Evolutionary conservation across 2,329 filamentous ascomycete species (phyloP).

Genomic region (Apiospora kogelbergensis): DNA sequence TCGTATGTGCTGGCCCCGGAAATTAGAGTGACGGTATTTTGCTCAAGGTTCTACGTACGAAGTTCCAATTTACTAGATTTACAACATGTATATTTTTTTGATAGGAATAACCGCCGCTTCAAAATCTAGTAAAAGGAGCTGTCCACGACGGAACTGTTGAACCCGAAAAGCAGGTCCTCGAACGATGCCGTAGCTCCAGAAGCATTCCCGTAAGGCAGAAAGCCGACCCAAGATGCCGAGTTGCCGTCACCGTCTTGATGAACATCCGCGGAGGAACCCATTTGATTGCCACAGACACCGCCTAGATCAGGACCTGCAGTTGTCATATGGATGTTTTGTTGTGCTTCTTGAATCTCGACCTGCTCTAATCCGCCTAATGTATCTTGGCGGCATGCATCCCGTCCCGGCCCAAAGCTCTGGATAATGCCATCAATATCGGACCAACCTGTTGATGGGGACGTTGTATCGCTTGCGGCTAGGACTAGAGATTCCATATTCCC

Average conservation of each 20-base stretch:
- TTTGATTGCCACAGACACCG: background rate
- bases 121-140: background rate
- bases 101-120: background rate
- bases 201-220: background rate
- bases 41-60: no score
- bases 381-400: background rate
- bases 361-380: background rate
- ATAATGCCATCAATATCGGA: slow-evolving; percentile 13
- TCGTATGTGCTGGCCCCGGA: no score
- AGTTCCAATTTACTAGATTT: no score
- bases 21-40: no score
- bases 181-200: background rate
- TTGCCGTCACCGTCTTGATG: background rate
- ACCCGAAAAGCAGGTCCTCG: slow-evolving; percentile 11
- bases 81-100: background rate
- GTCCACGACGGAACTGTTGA: background rate
- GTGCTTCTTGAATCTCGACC: background rate
- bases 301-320: background rate
- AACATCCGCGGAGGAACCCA: background rate
- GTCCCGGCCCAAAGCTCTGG: slow-evolving; percentile 8
- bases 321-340: no score
- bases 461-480: background rate
- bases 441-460: background rate
- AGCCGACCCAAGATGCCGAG: background rate
- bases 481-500: no score